Percentiles rank a stretch among this genome's conserved stretches.
Conservation (phyloP, 305 asterid genomes). For the Striga hermonthica region DNA sequence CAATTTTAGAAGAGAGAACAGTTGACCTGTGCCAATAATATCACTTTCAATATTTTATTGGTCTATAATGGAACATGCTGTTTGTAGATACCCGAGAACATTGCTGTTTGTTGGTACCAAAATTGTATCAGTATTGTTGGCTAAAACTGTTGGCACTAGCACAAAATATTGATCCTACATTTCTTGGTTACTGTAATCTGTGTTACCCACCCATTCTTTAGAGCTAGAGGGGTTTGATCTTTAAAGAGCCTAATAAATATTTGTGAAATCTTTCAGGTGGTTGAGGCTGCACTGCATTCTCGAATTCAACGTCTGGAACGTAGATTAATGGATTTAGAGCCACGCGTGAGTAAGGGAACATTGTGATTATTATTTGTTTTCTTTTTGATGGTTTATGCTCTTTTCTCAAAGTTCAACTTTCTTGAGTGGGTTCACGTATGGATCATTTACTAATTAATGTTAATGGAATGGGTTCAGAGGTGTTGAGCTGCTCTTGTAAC, state of each 20-base stretch:
- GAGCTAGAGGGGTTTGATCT: constrained; percentile 17
- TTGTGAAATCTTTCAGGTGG: constrained; percentile 62
- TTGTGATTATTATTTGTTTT: constrained; percentile 33
- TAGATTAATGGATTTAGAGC: constrained; percentile 82
- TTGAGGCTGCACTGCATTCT: constrained; percentile 96
- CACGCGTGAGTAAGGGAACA: constrained; percentile 73
- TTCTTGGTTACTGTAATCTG: constrained; percentile 12
- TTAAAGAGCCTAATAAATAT: constrained; percentile 29
- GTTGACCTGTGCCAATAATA: constrained; percentile 1
- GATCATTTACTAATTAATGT: constrained; percentile 18
- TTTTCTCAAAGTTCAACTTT: constrained; percentile 14
- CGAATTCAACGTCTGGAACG: constrained; percentile 83
- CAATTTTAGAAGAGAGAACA: not conserved
- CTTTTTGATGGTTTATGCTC: constrained; percentile 26
- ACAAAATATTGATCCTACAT: constrained; percentile 12
- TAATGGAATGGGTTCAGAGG: constrained; percentile 13
- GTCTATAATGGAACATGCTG: not conserved
- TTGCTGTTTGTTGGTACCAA: not conserved
- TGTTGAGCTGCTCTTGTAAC: constrained; percentile 6
- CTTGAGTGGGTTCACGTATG: not conserved
- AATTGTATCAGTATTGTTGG: not conserved
- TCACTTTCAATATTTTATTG: constrained; percentile 2
- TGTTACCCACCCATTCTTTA: constrained; percentile 1
- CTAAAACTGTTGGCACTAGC: constrained; percentile 17
- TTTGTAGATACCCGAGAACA: not conserved